Base-by-base conservation (phyloP, 495 filamentous ascomycete genomes). In the Letharia columbiana region DNA sequence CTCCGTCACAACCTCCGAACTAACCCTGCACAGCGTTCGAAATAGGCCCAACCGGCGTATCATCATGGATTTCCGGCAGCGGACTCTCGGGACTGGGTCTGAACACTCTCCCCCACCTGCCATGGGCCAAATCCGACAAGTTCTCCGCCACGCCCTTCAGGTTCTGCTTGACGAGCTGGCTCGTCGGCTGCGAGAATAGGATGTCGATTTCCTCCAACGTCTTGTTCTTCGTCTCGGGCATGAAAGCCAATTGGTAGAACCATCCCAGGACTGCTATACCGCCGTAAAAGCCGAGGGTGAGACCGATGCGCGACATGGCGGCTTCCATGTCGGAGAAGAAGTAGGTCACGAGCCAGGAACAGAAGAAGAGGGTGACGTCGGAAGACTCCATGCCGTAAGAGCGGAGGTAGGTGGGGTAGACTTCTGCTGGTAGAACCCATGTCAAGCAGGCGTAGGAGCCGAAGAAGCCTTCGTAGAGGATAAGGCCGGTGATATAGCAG, bases 141-240 rank as follows among this genome's bases (percentile, higher is more conserved):
- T 61, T 69, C 66, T 69, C 68, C 39, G 47, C 57, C 0, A 60
- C 54, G 62, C 76, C 78, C 65, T 77, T 77, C 41, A 75, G 41
- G 61, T 84, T 84, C 73, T 80, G 71, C 68, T 72, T 73, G 3
- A 85, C 82, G 64, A 86, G 77, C 61, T 80, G 75, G n/a, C 78
- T 76, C 7, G 84, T 85, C 20, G 83, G 82, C 71, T 79, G 73
- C 6, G 75, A 77, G 73, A 86, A 85, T 28, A 86, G 71, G 67
- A 82, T 76, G 70, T 86, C 82, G 60, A 86, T 85, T 71, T 86
- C 83, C 73, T 86, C 84, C 0, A 86, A 74, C n/a, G 82, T 80
- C 74, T 82, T 82, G 68, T 86, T 83, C 75, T 85, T 85, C 4
- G 84, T 86, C 76, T 86, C 83, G 0, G 83, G 83, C 83, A 85